Percentiles rank a stretch among this genome's conserved stretches.
These are phyloP conservation scores for Musa troglodytarum DNA, from an alignment of 176 grass and related monocot species.

Conservation along the genomic window DNA sequence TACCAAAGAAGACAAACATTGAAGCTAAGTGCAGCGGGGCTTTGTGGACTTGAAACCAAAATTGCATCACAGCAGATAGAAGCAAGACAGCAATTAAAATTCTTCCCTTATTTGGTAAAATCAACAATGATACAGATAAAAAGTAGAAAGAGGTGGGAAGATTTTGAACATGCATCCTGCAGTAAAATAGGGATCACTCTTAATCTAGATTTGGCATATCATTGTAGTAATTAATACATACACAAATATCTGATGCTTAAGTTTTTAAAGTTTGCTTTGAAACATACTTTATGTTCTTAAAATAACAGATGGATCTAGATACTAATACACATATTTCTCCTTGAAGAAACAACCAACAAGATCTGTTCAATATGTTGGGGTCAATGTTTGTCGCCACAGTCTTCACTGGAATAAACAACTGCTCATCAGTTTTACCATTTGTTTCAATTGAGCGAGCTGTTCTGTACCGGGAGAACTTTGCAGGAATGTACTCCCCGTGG, in stretches of 20 bases:
- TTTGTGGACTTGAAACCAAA: too few relatives aligned
- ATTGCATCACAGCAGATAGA: too few relatives aligned
- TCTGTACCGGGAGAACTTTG: constrained; percentile 67
- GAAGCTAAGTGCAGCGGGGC: too few relatives aligned
- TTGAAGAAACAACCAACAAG: constrained; percentile 51
- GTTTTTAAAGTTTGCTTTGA: neutral
- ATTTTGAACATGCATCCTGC: neutral
- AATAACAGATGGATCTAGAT: neutral
- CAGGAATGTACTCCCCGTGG: constrained; percentile 86
- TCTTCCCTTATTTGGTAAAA: too few relatives aligned
- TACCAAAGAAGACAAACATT: too few relatives aligned
- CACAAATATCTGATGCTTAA: neutral
- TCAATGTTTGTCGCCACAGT: constrained; percentile 42
- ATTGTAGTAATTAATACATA: neutral
- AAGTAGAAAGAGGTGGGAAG: too few relatives aligned
- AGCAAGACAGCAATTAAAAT: too few relatives aligned
- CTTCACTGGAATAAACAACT: constrained; percentile 48
- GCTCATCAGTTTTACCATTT: constrained; percentile 48
- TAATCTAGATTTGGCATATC: neutral
- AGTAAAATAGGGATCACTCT: neutral
- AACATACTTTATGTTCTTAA: neutral
- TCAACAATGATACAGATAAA: too few relatives aligned
- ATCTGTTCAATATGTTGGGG: constrained; percentile 64
- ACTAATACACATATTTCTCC: constrained; percentile 10
- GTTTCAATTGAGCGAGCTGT: constrained; percentile 47